Evolutionary conservation across 768 basidiomycete genomes (phyloP).

Genomic region (Hypsizygus marmoreus): DNA sequence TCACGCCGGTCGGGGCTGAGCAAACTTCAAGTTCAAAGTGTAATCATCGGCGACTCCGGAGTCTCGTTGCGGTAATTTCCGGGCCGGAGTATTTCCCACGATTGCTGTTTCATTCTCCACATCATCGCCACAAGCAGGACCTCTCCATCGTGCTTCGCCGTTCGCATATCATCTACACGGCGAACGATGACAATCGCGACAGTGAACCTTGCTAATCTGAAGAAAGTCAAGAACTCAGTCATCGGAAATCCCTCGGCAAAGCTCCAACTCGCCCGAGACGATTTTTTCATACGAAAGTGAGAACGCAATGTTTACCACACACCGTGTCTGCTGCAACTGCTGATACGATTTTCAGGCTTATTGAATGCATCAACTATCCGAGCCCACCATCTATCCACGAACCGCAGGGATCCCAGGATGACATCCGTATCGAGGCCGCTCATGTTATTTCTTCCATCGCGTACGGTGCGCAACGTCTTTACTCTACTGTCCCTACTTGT

Average conservation of each 20-base stretch:
- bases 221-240: conserved; percentile 71
- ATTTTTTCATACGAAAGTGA: conserved; percentile 56
- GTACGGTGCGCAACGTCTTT: conserved; percentile 45
- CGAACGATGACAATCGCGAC: conserved; percentile 26
- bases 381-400: conserved; percentile 29
- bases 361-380: conserved; percentile 56
- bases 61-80: no score
- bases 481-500: background rate
- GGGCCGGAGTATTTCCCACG: no score
- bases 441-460: conserved; percentile 75
- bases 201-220: conserved; percentile 44
- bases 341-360: conserved; percentile 43
- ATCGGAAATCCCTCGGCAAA: conserved; percentile 83
- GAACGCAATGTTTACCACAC: conserved; percentile 18
- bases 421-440: conserved; percentile 70
- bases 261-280: conserved; percentile 54
- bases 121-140: no score
- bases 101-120: no score
- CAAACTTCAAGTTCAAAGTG: no score
- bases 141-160: no score
- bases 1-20: no score
- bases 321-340: conserved; percentile 7
- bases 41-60: no score
- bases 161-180: background rate
- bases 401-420: conserved; percentile 42